These are phyloP conservation scores for Passiflora organensis DNA, from an alignment of 345 rosid species.

Conservation along the genomic window DNA sequence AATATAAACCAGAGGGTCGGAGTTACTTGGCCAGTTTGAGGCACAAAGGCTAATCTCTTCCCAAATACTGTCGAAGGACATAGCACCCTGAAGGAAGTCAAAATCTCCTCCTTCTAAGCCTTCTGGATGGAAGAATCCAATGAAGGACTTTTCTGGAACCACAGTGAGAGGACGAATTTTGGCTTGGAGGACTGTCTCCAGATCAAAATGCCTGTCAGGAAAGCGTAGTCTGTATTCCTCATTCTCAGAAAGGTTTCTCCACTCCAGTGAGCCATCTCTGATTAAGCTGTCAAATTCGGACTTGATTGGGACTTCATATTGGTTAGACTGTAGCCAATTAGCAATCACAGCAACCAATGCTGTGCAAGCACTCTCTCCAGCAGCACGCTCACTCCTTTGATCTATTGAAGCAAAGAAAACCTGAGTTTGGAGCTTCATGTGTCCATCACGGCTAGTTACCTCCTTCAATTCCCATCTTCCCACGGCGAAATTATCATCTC, in stretches of 20 bases:
- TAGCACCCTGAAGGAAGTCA: conserved; percentile 55
- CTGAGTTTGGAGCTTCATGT: conserved; percentile 44
- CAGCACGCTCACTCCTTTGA: conserved; percentile 66
- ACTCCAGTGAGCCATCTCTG: conserved; percentile 60
- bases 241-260: conserved; percentile 68
- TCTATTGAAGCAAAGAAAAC: conserved; percentile 72
- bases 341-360: conserved; percentile 64
- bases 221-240: conserved; percentile 34
- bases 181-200: conserved; percentile 57
- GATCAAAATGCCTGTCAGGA: conserved; percentile 73
- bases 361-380: conserved; percentile 75
- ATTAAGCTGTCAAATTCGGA: conserved; percentile 58
- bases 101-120: conserved; percentile 45
- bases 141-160: conserved; percentile 41
- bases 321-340: conserved; percentile 55
- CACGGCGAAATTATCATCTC: conserved; percentile 46
- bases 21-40: conserved; percentile 7
- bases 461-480: conserved; percentile 65
- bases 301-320: conserved; percentile 46
- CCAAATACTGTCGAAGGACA: conserved; percentile 70
- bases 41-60: conserved; percentile 37
- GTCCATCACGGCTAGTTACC: conserved; percentile 53
- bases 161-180: conserved; percentile 42
- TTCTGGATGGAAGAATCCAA: conserved; percentile 65
- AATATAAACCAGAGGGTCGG: conserved; percentile 38